phyloP scores from a whole-genome alignment of 2,329 filamentous ascomycete genomes.

The Penicillium sp. region DNA sequence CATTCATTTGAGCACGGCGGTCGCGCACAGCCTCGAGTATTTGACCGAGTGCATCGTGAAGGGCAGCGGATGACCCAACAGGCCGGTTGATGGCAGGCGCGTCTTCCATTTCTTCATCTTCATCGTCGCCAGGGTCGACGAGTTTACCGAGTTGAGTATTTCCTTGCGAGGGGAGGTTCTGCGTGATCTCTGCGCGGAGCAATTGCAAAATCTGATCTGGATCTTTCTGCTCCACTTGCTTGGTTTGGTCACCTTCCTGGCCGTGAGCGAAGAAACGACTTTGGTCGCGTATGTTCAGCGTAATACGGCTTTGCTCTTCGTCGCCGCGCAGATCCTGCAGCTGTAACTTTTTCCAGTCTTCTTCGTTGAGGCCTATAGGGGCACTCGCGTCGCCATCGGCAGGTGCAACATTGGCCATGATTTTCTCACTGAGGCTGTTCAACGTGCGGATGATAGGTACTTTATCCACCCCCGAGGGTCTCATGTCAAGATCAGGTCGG shows the following conservation, averaged over 20 bases:
- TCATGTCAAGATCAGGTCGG: conserved; percentile 85
- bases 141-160: conserved; percentile 68
- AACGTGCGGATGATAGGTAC: conserved; percentile 86
- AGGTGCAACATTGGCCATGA: conserved; percentile 83
- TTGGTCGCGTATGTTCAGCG: conserved; percentile 86
- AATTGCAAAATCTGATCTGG: conserved; percentile 67
- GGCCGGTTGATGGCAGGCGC: conserved; percentile 31
- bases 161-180: conserved; percentile 51
- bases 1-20: conserved; percentile 51
- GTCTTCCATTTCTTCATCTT: conserved; percentile 59
- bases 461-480: conserved; percentile 70
- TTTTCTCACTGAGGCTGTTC: conserved; percentile 89
- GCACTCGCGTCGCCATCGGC: conserved; percentile 69
- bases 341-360: conserved; percentile 71
- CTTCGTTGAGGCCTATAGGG: conserved; percentile 69
- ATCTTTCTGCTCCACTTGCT: conserved; percentile 67
- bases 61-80: conserved; percentile 71
- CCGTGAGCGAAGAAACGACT: conserved; percentile 72
- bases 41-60: conserved; percentile 58
- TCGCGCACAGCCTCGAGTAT: conserved; percentile 61
- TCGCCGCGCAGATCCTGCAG: conserved; percentile 79
- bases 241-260: conserved; percentile 49
- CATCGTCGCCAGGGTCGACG: conserved; percentile 55
- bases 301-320: conserved; percentile 72
- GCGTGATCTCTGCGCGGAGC: conserved; percentile 62